Conservation (phyloP, 2,329 filamentous ascomycete species). For the Lecanicillium sp. region DNA sequence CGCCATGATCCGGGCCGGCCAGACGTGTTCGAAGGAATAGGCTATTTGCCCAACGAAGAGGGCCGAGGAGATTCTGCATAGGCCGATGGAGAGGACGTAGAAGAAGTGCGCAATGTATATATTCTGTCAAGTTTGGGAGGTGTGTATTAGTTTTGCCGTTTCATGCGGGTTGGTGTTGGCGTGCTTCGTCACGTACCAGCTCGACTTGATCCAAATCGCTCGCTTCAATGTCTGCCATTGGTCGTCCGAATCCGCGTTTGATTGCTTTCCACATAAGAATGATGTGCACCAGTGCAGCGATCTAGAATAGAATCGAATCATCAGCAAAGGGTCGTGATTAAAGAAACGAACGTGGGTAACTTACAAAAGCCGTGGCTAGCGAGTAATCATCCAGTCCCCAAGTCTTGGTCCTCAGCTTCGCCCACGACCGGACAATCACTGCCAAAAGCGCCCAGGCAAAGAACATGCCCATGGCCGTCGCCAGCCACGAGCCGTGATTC, state of each 20-base stretch:
- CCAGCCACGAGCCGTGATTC: constrained; percentile 9
- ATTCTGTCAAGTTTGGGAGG: no score
- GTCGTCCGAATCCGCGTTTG: background rate
- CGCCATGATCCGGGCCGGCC: background rate
- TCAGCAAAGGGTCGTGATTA: no score
- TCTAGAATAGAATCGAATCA: no score
- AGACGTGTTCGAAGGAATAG: background rate
- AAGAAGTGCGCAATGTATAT: constrained; percentile 3
- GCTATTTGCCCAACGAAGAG: background rate
- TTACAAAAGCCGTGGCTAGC: constrained; percentile 7
- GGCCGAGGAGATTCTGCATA: background rate
- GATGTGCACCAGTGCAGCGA: background rate
- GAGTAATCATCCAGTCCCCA: constrained; percentile 10
- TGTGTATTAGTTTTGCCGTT: background rate
- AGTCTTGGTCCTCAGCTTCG: constrained; percentile 9
- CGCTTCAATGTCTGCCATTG: no score
- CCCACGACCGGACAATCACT: constrained; percentile 9
- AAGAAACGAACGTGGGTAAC: no score
- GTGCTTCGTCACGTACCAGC: background rate
- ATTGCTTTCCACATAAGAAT: background rate
- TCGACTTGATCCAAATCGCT: background rate
- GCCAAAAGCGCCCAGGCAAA: constrained; percentile 9
- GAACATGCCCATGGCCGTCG: constrained; percentile 10
- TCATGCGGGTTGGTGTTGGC: background rate
- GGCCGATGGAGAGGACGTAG: constrained; percentile 2